phyloP scores from a whole-genome alignment of 2,329 filamentous ascomycete genomes.

The Exserohilum turcica region DNA sequence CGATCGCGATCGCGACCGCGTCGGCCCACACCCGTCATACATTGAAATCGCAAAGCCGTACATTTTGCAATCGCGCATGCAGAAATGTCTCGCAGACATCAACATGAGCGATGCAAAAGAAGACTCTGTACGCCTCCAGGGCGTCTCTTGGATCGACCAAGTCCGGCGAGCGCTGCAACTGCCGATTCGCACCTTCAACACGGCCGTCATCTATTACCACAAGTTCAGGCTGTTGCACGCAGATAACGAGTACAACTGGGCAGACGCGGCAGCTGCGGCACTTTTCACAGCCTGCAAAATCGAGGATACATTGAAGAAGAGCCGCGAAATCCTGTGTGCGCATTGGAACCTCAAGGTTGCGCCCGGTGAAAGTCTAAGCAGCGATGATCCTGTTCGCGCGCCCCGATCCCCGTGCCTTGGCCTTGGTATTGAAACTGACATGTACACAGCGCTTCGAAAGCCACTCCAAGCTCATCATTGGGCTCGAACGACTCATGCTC shows the following conservation, averaged over 20 bases:
- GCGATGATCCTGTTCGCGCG: constrained; percentile 76
- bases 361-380: constrained; percentile 69
- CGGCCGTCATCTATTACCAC: constrained; percentile 90
- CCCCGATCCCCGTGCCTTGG: background rate
- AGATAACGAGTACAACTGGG: constrained; percentile 82
- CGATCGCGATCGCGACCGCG: constrained; percentile 30
- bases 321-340: constrained; percentile 86
- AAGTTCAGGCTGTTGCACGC: constrained; percentile 85
- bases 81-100: constrained; percentile 70
- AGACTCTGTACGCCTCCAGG: constrained; percentile 79
- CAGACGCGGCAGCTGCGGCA: constrained; percentile 84
- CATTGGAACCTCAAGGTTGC: constrained; percentile 81
- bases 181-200: constrained; percentile 89
- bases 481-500: constrained; percentile 88
- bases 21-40: constrained; percentile 65
- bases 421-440: background rate
- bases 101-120: constrained; percentile 78
- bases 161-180: constrained; percentile 79
- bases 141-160: constrained; percentile 86
- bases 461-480: constrained; percentile 80
- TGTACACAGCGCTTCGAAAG: constrained; percentile 75
- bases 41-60: constrained; percentile 74
- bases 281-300: constrained; percentile 95
- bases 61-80: constrained; percentile 79
- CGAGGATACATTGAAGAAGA: constrained; percentile 97